Evolutionary conservation across 495 filamentous ascomycete genomes (phyloP).

Genomic region (Tuber aestivum): DNA sequence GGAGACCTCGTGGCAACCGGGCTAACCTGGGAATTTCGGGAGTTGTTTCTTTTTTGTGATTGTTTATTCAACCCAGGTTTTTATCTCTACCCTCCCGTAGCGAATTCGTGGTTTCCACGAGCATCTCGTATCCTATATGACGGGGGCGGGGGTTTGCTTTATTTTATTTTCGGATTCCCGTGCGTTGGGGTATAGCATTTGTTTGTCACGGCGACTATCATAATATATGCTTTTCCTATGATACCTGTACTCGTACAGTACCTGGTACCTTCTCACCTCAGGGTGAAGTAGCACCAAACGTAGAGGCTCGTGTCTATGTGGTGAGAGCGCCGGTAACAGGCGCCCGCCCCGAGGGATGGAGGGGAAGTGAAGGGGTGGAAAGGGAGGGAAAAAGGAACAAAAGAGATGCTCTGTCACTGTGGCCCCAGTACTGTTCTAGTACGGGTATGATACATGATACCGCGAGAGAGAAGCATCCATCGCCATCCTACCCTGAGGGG

Average conservation of each 20-base stretch:
- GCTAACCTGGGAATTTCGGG: conserved; percentile 30
- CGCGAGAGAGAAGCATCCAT: not conserved
- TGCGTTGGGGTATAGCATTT: not conserved
- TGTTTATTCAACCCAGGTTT: not conserved
- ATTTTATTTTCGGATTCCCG: not conserved
- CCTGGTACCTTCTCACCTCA: not conserved
- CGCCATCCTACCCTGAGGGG: not conserved
- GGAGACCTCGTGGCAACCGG: conserved; percentile 35
- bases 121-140: not conserved
- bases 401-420: not conserved
- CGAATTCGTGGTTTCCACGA: not conserved
- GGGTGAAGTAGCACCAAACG: not conserved
- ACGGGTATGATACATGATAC: not conserved
- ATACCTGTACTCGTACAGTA: too few species aligned
- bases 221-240: not conserved
- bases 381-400: not conserved
- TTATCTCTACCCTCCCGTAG: not conserved
- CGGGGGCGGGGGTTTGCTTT: not conserved
- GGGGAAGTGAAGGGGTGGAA: not conserved
- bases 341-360: not conserved
- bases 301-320: not conserved
- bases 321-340: not conserved
- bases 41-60: not conserved
- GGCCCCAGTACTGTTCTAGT: not conserved
- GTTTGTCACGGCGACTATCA: not conserved